Evolutionary conservation across 192 early-diverging fungal species (phyloP), one percentile per base, ranked within the genome.

Genomic region (Backusella luteola): DNA sequence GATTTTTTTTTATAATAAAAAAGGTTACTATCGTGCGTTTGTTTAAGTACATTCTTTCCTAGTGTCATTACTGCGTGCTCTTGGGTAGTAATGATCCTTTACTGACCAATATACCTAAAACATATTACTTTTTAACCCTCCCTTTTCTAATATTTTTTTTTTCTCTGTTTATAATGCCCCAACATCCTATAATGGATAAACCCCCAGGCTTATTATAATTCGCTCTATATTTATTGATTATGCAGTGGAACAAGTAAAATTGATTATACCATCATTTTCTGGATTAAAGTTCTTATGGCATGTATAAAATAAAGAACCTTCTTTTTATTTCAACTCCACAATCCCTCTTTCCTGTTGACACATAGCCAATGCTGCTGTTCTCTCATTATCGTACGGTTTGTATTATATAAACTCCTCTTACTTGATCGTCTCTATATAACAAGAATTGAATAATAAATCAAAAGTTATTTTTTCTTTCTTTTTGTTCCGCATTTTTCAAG

Each of bases 221-320:
- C 19, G 46, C 6, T 49, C 46, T 49, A 63, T 63, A 63, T 63
- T 63, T 29, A 26, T 63, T 63, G 23, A 29, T 63, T 63, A 63
- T 63, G 56, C 56, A 63, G 56, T 63, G 56, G 19, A 63, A 63
- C 56, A 26, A 63, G 26, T 63, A 63, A 63, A 29, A 63, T 29
- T 63, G 56, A 63, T 63, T 63, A 63, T 63, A 63, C 23, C 56
- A 29, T 12, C 17, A 21, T 49, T n/a, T 49, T 49, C 46, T n/a
- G 46, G 46, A 63, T 63, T 63, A 63, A 29, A 63, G 56, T 63
- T 63, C 56, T 63, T 29, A 23, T 63, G 56, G 4, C 23, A 63
- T 26, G 56, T 63, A 63, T 63, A 63, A 63, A 63, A 63, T 63
- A 26, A 63, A 26, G 23, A 19, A 49, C 46, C 46, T 49, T 49